Base-by-base conservation (phyloP, 768 basidiomycete genomes). In the Trametes cingulata region DNA sequence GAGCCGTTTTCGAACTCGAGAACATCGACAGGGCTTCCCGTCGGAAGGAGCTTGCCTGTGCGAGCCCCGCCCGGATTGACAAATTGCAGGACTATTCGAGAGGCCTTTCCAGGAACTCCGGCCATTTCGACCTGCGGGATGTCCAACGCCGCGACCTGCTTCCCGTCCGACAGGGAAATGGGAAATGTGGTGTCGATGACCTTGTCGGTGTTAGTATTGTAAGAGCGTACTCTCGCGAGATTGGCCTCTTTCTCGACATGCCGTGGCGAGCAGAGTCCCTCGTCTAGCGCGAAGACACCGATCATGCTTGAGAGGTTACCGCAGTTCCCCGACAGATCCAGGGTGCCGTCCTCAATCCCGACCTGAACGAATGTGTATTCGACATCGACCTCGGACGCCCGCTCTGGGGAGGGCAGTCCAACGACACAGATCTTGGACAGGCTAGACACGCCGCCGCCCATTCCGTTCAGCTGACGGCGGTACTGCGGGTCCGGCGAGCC, bases 381-480 rank as follows among this genome's bases (percentile, higher is more conserved):
- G 19, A 82, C 82, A 50, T 88, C 83, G 40, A 84, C 76, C 17
- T 81, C 82, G 19, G 72, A 55, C 1, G 73, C 71, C 51, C 69
- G 68, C 43, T 82, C 81, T 12, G 71, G 72, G 1, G 81, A 77
- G 6, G 86, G 78, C 43, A 76, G 57, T 7, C 79, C 82, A 2
- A 91, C 84, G 46, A 92, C 81, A 64, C 82, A 84, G 15, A 91
- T 82, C 68, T 93, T 93, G 36, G 87, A 89, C 6, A 90, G 78
- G 57, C 86, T 88, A 15, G 86, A 87, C 9, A 88, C 74, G 3
- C 90, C 90, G 6, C 90, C 88, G 9, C 90, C 90, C 87, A 91
- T 89, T 12, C 90, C 90, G 64, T 93, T 85, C 14, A 91, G 76
- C 71, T 93, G 90, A 15, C 88, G 76, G 1, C 82, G 83, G 64